Base-by-base conservation (phyloP, 495 filamentous ascomycete genomes). In the Hypoxylon rickii region DNA sequence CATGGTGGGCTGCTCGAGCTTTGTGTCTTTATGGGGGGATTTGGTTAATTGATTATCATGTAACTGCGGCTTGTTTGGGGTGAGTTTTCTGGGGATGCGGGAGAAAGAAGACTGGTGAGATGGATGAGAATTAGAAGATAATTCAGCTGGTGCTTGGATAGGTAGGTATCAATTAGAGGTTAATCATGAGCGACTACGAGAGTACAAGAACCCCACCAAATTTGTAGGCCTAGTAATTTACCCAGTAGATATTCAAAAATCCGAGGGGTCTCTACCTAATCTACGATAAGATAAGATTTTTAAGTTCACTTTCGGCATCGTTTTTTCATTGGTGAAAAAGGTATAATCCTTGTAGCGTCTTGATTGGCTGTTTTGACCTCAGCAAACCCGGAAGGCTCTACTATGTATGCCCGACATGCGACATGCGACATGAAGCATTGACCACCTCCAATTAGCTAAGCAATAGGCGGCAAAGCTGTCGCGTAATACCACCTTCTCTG, bases 1-100 rank as follows among this genome's bases (percentile, higher is more conserved):
- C 94, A 97, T 98, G 53, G 62, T 75, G 55, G 68, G 43, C 32
- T 39, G 31, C 7, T 46, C 4, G 24, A 29, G 10, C 4, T 4
- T 4, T 29, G 24, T 29, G 24, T 4, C 24, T 10, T 10, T 29
- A n/a, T n/a, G n/a, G n/a, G n/a, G n/a, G n/a, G n/a, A n/a, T 29
- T 29, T 29, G 24, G 24, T 29, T 29, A 29, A n/a, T n/a, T n/a
- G n/a, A n/a, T n/a, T n/a, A n/a, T n/a, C n/a, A n/a, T n/a, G n/a
- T n/a, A n/a, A n/a, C n/a, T n/a, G n/a, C n/a, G n/a, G n/a, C n/a
- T n/a, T n/a, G n/a, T n/a, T n/a, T n/a, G n/a, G n/a, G n/a, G n/a
- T n/a, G n/a, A n/a, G n/a, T n/a, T n/a, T n/a, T n/a, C n/a, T n/a
- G n/a, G n/a, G n/a, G n/a, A n/a, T n/a, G n/a, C n/a, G n/a, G n/a